phyloP scores from a whole-genome alignment of 2,329 filamentous ascomycete species.

The Fusarium coicis region DNA sequence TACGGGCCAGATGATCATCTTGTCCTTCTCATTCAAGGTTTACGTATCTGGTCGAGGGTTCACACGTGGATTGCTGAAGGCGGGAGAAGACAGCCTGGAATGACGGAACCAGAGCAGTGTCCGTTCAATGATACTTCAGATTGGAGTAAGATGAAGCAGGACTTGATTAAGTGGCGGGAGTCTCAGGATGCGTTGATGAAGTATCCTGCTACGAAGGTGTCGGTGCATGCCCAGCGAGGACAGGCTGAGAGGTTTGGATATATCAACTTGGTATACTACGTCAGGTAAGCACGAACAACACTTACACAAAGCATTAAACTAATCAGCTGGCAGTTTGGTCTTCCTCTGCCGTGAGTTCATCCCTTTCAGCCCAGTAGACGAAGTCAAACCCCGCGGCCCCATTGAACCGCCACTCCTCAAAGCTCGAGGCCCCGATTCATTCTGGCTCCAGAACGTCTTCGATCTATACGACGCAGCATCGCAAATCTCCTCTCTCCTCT shows the following conservation, averaged over 20 bases:
- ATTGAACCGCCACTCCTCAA: conserved; percentile 40
- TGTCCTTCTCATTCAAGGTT: conserved; percentile 26
- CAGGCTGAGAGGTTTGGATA: conserved; percentile 42
- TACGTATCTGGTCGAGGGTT: conserved; percentile 40
- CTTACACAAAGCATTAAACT: too few species aligned
- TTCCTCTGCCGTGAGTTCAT: conserved; percentile 41
- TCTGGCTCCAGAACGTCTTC: conserved; percentile 32
- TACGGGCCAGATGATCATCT: conserved; percentile 30
- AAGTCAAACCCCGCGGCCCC: conserved; percentile 34
- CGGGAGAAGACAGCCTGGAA: conserved; percentile 30
- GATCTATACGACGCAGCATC: conserved; percentile 37
- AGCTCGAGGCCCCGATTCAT: conserved; percentile 27
- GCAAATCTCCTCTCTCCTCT: conserved; percentile 37
- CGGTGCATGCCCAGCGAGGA: conserved; percentile 38
- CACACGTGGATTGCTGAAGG: conserved; percentile 42
- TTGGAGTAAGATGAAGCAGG: conserved; percentile 37
- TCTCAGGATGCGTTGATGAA: conserved; percentile 28
- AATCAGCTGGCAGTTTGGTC: too few species aligned
- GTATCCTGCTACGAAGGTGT: conserved; percentile 38
- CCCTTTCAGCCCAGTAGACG: conserved; percentile 39
- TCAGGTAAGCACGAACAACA: too few species aligned
- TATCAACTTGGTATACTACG: conserved; percentile 42
- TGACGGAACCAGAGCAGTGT: conserved; percentile 36
- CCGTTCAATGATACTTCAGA: conserved; percentile 33
- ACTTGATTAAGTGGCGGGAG: conserved; percentile 32